Percentiles rank a stretch among this genome's conserved stretches.
phyloP scores from a whole-genome alignment of 1,284 basidiomycete species.

The Stereum hirsutum region DNA sequence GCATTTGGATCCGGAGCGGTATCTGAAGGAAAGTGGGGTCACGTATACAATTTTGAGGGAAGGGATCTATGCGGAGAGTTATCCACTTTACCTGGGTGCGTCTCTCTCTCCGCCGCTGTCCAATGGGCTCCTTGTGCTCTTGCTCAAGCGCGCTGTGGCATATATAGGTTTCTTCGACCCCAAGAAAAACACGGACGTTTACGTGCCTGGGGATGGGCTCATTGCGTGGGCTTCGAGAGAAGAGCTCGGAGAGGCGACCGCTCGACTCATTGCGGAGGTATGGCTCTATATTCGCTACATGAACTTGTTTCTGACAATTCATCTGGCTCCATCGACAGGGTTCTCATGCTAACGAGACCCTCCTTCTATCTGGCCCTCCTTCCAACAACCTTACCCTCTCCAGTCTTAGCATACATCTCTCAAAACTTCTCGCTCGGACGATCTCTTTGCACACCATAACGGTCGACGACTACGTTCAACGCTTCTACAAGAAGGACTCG shows the following conservation, averaged over 20 bases:
- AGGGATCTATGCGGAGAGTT: conserved; percentile 30
- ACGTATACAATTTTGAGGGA: conserved; percentile 28
- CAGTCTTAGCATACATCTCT: conserved; percentile 16
- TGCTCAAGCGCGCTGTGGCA: background rate
- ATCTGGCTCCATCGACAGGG: conserved; percentile 11
- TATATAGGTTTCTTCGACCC: conserved; percentile 8
- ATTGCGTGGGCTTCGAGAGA: conserved; percentile 23
- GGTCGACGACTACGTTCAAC: conserved; percentile 19
- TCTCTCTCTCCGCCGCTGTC: too few species aligned
- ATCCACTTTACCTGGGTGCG: conserved; percentile 24
- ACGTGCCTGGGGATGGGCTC: conserved; percentile 16
- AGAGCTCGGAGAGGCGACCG: conserved; percentile 24
- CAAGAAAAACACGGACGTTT: conserved; percentile 3
- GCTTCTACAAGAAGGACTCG: conserved; percentile 10
- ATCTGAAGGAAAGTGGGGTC: conserved; percentile 25
- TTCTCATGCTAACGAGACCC: conserved; percentile 18
- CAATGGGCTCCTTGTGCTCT: background rate
- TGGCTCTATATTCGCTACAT: conserved; percentile 4
- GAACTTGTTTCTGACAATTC: background rate
- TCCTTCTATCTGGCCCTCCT: conserved; percentile 19
- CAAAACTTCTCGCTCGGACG: conserved; percentile 13
- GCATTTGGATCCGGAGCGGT: conserved; percentile 26
- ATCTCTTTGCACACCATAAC: conserved; percentile 14
- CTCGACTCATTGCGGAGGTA: conserved; percentile 18
- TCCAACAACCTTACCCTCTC: conserved; percentile 15